Evolutionary conservation across 495 filamentous ascomycete species (phyloP).

Genomic region (Lophiotrema nucula): DNA sequence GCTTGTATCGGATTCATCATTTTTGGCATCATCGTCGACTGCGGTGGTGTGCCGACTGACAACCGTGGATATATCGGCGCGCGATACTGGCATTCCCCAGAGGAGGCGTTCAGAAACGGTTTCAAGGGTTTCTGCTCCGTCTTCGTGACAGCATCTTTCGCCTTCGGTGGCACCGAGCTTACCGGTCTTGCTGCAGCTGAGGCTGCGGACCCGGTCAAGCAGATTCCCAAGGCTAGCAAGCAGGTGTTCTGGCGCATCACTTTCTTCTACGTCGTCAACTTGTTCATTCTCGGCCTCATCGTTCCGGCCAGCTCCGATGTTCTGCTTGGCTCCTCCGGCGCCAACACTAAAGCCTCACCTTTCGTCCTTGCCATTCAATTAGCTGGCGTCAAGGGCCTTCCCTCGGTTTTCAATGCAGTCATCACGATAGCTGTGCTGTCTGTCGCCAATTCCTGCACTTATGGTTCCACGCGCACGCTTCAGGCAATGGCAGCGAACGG

Average conservation of each 20-base stretch:
- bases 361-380: slow-evolving; percentile 70
- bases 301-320: slow-evolving; percentile 55
- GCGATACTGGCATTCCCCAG: slow-evolving; percentile 53
- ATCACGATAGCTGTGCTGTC: slow-evolving; percentile 67
- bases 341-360: slow-evolving; percentile 63
- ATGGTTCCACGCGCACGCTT: slow-evolving; percentile 40
- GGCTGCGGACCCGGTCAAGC: slow-evolving; percentile 43
- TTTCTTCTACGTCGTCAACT: slow-evolving; percentile 70
- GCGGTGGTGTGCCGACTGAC: slow-evolving; percentile 40
- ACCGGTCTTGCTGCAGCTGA: slow-evolving; percentile 51
- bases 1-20: slow-evolving; percentile 50
- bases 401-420: slow-evolving; percentile 72
- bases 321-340: slow-evolving; percentile 48
- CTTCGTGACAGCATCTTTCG: slow-evolving; percentile 68
- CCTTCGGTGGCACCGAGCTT: slow-evolving; percentile 63
- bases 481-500: slow-evolving; percentile 38
- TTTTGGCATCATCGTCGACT: slow-evolving; percentile 38
- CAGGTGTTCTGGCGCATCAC: slow-evolving; percentile 47
- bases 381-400: slow-evolving; percentile 64
- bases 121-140: slow-evolving; percentile 70
- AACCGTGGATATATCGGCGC: slow-evolving; percentile 43
- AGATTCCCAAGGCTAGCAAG: slow-evolving; percentile 31
- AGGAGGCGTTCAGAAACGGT: slow-evolving; percentile 60
- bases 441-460: slow-evolving; percentile 42
- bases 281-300: slow-evolving; percentile 72